Conservation (phyloP, 768 basidiomycete species). For the Kwoniella mangroviensis region DNA sequence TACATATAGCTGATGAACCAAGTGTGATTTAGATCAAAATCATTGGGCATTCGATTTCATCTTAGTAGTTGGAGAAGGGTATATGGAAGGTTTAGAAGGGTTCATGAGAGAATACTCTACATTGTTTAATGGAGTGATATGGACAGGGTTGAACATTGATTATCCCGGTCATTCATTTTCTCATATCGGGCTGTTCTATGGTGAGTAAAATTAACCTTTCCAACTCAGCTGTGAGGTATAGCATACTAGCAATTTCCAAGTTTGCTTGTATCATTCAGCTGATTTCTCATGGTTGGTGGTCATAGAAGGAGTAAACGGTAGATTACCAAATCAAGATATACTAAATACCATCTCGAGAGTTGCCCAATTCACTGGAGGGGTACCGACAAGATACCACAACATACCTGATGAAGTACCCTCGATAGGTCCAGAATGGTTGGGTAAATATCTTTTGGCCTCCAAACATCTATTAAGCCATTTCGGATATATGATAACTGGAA, state of each 20-base stretch:
- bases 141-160: conserved; percentile 92
- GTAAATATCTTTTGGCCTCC: conserved; percentile 60
- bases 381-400: conserved; percentile 82
- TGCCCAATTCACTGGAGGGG: conserved; percentile 70
- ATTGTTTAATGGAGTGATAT: conserved; percentile 78
- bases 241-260: background rate
- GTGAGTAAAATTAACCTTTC: conserved; percentile 58
- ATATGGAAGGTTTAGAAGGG: conserved; percentile 89
- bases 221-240: background rate
- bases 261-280: too few species aligned
- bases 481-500: conserved; percentile 75
- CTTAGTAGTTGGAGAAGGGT: conserved; percentile 84
- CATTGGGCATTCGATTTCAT: conserved; percentile 95
- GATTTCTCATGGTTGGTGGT: background rate
- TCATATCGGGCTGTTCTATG: conserved; percentile 92
- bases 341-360: conserved; percentile 80
- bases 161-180: conserved; percentile 97
- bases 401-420: conserved; percentile 59
- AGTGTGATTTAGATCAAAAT: conserved; percentile 45
- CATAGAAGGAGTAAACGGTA: conserved; percentile 90
- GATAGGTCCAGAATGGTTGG: conserved; percentile 8
- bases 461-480: conserved; percentile 74
- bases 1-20: background rate
- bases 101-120: conserved; percentile 87
- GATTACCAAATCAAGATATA: conserved; percentile 93